These are phyloP conservation scores for Talaromyces liani DNA, from an alignment of 495 filamentous ascomycete genomes.

Conservation along the genomic window DNA sequence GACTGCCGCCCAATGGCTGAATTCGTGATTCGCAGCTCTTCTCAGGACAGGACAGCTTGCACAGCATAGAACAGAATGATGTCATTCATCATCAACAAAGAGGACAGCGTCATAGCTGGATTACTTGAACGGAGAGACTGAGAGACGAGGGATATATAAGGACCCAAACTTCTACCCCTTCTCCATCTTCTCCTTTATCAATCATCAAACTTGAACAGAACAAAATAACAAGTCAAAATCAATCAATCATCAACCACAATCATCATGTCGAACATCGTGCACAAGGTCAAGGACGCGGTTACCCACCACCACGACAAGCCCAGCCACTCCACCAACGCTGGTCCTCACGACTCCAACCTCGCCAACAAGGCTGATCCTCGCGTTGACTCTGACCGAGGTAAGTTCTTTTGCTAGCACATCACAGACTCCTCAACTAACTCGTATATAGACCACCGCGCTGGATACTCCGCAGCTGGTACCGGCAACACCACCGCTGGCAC, in stretches of 20 bases:
- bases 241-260: constrained; percentile 4
- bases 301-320: constrained; percentile 36
- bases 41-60: background rate
- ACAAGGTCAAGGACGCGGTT: constrained; percentile 70
- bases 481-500: background rate
- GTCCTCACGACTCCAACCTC: constrained; percentile 27
- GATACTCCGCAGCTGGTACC: background rate
- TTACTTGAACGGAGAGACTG: background rate
- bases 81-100: background rate
- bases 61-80: background rate
- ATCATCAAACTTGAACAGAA: background rate
- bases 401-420: background rate
- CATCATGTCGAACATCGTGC: constrained; percentile 57
- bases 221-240: background rate
- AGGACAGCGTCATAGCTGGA: background rate
- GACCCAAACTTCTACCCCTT: background rate
- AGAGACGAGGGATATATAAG: background rate
- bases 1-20: background rate
- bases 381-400: constrained; percentile 32
- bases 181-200: background rate
- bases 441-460: background rate
- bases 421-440: too few species aligned
- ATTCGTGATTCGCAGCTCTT: background rate
- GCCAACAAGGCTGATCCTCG: constrained; percentile 45
- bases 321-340: constrained; percentile 12